Evolutionary conservation across 2,329 filamentous ascomycete genomes (phyloP).

Genomic region (Teratosphaeria nubilosa): DNA sequence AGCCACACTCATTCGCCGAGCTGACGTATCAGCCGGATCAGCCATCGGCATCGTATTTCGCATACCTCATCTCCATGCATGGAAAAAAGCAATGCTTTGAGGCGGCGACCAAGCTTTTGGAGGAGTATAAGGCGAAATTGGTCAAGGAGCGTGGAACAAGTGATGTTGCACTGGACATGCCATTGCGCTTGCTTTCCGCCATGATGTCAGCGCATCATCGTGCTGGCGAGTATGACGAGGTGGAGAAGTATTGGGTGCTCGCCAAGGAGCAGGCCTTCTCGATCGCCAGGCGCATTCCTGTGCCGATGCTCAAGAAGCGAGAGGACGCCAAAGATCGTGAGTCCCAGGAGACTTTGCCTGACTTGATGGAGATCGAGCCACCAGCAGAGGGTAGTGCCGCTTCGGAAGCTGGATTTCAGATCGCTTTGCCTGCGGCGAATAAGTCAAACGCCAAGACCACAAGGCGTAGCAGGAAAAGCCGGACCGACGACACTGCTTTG

Average conservation of each 20-base stretch:
- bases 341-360: neutral
- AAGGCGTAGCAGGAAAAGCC: neutral
- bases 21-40: slow-evolving; percentile 27
- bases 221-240: slow-evolving; percentile 48
- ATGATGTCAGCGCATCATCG: slow-evolving; percentile 58
- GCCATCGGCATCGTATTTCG: slow-evolving; percentile 38
- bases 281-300: slow-evolving; percentile 6
- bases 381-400: neutral
- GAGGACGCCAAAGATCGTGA: neutral
- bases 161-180: slow-evolving; percentile 3
- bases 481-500: neutral
- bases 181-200: slow-evolving; percentile 31
- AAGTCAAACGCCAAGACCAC: neutral
- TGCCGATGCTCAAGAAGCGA: slow-evolving; percentile 11
- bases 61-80: slow-evolving; percentile 48
- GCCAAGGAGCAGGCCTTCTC: slow-evolving; percentile 45
- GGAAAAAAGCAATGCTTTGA: slow-evolving; percentile 36
- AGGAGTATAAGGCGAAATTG: slow-evolving; percentile 34
- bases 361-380: slow-evolving; percentile 2
- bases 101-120: slow-evolving; percentile 46
- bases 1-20: slow-evolving; percentile 22
- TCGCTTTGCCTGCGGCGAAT: neutral
- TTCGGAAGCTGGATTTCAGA: slow-evolving; percentile 4
- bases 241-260: slow-evolving; percentile 57
- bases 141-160: neutral